phyloP scores from a whole-genome alignment of 352 stramenopile genomes.

The Phytophthora sansomeana region DNA sequence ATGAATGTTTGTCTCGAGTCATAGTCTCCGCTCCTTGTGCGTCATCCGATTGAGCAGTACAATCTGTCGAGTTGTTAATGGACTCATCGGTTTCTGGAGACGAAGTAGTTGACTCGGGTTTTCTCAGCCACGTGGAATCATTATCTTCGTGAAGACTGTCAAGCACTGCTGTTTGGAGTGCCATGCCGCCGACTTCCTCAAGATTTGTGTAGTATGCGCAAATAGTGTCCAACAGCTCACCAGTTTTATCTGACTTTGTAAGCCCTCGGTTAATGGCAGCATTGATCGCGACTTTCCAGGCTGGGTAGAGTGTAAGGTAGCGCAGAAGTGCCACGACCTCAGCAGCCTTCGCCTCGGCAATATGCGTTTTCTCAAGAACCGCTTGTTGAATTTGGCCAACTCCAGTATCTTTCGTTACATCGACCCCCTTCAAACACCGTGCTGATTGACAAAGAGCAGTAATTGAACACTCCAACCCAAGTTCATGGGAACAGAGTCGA shows the following conservation, averaged over 20 bases:
- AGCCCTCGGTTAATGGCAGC: constrained; percentile 64
- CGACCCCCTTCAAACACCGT: constrained; percentile 71
- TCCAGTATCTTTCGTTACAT: constrained; percentile 38
- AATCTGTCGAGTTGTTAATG: constrained; percentile 18
- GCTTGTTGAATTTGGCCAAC: constrained; percentile 38
- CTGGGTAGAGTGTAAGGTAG: constrained; percentile 80
- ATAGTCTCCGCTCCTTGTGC: constrained; percentile 22
- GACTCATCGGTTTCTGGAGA: constrained; percentile 69
- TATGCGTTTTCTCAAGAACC: constrained; percentile 58
- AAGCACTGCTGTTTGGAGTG: constrained; percentile 5
- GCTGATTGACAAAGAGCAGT: constrained; percentile 68
- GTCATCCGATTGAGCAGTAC: constrained; percentile 26
- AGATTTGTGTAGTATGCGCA: constrained; percentile 74
- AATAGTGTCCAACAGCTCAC: constrained; percentile 68
- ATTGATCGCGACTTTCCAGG: constrained; percentile 85
- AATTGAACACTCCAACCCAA: constrained; percentile 78
- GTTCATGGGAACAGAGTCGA: constrained; percentile 80
- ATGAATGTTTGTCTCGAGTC: constrained; percentile 69
- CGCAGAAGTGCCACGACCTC: constrained; percentile 73
- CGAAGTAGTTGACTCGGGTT: constrained; percentile 62
- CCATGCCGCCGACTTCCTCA: constrained; percentile 16
- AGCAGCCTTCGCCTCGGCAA: constrained; percentile 63
- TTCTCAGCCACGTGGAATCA: constrained; percentile 42
- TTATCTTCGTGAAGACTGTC: constrained; percentile 6
- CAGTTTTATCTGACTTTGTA: constrained; percentile 53